Evolutionary conservation across 257 asterid species (phyloP), one percentile per base, ranked within the genome.

Genomic region (Penstemon barbatus): DNA sequence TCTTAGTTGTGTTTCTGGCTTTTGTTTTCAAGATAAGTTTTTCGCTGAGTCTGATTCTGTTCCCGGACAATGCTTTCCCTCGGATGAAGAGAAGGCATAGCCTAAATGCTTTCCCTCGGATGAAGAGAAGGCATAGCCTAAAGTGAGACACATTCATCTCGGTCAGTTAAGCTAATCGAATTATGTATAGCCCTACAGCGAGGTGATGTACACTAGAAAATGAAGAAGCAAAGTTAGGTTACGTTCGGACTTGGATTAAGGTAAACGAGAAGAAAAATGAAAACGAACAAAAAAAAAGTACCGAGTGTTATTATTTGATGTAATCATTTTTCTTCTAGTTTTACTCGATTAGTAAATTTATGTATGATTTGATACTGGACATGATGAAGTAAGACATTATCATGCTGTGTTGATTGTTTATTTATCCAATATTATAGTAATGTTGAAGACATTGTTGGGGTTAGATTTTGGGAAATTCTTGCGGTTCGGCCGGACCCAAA

Each of bases 21-120:
- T 73, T 74, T 74, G 58, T 74, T 75, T 60, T 72, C 82, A 85
- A 53, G 90, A 86, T 77, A 90, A 88, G 82, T 88, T 86, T 79
- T 86, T 88, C 8, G 87, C 82, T 60, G 93, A 86, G 58, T 73
- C 87, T 65, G 89, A 86, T 57, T 71, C 83, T 7, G 68, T 79
- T 61, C 86, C 89, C 8, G 90, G 75, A 66, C 86, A 83, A 13
- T 68, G 82, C 71, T 75, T 80, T 58, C 86, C 78, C 55, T 77
- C 88, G 4, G 91, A 88, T 66, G 93, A 86, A 76, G 90, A 80
- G 68, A 80, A 73, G 70, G 64, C 87, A n/a, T 77, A 76, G 83
- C 55, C 48, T 72, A 39, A 50, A 48, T 68, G 82, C 71, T 75
- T 80, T 58, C 86, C 78, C 55, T 77, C 88, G 4, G 91, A 88